Base-by-base conservation (phyloP, 306 rosid genomes). In the Boehmeria nivea region DNA sequence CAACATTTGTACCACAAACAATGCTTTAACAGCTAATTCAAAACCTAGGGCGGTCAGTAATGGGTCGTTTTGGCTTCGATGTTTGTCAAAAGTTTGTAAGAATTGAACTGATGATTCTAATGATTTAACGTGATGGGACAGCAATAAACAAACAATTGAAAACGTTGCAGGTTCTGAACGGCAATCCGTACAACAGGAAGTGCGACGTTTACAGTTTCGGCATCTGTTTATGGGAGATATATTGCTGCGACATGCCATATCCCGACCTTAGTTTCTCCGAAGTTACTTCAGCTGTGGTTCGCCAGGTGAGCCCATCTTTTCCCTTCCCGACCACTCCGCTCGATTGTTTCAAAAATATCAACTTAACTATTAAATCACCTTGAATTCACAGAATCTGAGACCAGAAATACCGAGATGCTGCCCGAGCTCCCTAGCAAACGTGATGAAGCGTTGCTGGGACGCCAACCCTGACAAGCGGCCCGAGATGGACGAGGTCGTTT, bases 211-310 rank as follows among this genome's bases (percentile, higher is more conserved):
- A 91, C 71, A 91, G 98, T 70, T 91, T 91, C 33, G 96, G 98
- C 40, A 87, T 91, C 73, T 91, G 98, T 69, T 59, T 91, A 51
- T 91, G 98, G 98, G 98, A 91, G 73, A 80, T 67, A 36, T 91
- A 91, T 74, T 91, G 98, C 69, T 91, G 98, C 63, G 98, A 91
- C 87, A 91, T 91, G 98, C 98, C 98, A 48, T 91, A 87, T 61
- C 95, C 96, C 22, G 98, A 91, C 65, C 89, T 91, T 59, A 91
- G 94, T 72, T 91, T 91, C 85, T 80, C 98, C 15, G 98, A 91
- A 71, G 84, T 91, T 36, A 91, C 98, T 51, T 80, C 98, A 20
- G 96, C 98, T 3, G 98, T 91, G 20, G 98, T 91, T 67, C 93
- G 95, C 68, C 96, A 87, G 99, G 99, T 87, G 67, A 51, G 36